Base-by-base conservation (phyloP, 1,284 basidiomycete species). In the Singerocomus rubriflavus region DNA sequence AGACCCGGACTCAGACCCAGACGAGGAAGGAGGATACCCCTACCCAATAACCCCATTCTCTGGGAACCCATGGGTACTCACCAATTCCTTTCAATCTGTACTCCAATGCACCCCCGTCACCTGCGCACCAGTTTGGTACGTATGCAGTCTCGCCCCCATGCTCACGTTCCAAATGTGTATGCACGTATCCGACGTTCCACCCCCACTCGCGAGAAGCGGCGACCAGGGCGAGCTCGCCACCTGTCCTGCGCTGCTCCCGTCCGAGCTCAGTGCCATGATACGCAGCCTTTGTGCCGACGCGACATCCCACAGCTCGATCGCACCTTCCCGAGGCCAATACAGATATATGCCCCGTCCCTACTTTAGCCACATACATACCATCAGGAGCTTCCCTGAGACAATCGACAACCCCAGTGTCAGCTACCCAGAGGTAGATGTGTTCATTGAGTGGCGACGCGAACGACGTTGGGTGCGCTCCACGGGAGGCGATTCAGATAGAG, bases 261-360 rank as follows among this genome's bases (percentile, higher is more conserved):
- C 65, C 1, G 57, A 67, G 39, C 44, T 53, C 1, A 63, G 59
- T 50, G 85, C 77, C 94, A 98, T 97, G 13, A 91, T 93, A 7
- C 96, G 80, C 54, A 98, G 75, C 60, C 91, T 90, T 62, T 83
- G 82, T 6, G 21, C 21, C 0, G 82, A 77, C 61, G 93, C 89
- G 1, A 90, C 82, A 63, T 99, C 96, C 91, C 95, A 98, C n/a
- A 99, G 82, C 71, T 98, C 93, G 30, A 98, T 89, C 16, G 88
- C 85, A 1, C 95, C 96, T 0, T 81, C 5, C 93, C 91, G 26
- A 88, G 74, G 0, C 95, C 95, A 27, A 98, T 76, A 4, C 91
- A 93, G 12, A 99, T 78, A 71, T 90, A 93, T 14, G 81, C 78
- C 0, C 93, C 95, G 63, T 97, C 93, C 25, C 82, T 82, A 12